Evolutionary conservation across 768 basidiomycete species (phyloP), one percentile per base, ranked within the genome.

Genomic region (Solioccasus polychromus): DNA sequence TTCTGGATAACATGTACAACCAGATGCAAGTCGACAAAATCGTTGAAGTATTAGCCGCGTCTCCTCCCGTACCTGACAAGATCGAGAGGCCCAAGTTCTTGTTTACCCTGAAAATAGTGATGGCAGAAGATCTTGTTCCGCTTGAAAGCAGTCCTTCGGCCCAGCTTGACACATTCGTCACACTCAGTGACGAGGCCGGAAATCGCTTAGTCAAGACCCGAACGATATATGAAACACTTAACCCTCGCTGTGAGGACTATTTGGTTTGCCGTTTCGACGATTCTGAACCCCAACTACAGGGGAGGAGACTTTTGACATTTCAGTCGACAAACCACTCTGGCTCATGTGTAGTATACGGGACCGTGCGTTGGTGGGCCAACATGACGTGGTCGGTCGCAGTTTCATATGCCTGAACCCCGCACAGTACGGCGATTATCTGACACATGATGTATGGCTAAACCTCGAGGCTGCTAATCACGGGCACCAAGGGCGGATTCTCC

Each of bases 301-400:
- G 96, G 93, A 97, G 50, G 94, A 99, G 65, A 92, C 92, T 0
- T 92, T 96, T 55, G 96, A 99, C 61, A 75, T 98, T 10, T 91
- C 93, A 0, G 88, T 97, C 12, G 88, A 92, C 36, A 88, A 89
- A 52, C 79, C 88, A n/a, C 74, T 97, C 4, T 99, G 96, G 96
- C 72, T 99, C 35, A 96, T 97, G 88, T 85, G 92, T 39, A 95
- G 92, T 50, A 79, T 98, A 28, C 83, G 92, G 45, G 90, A 97
- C 59, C 84, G 95, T 20, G 87, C 90, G 12, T 68, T 94, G 36
- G 76, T 95, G 12, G 93, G 93, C 36, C 94, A 95, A 66, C 94
- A 95, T 61, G 91, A 93, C 63, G 89, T 84, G 2, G 79, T 95
- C 31, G 95, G 95, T 19, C 78, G 94, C 39, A 83, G 88, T 11